These are phyloP conservation scores for Penicillium cosmopolitanum DNA, from an alignment of 495 filamentous ascomycete species.

Conservation along the genomic window DNA sequence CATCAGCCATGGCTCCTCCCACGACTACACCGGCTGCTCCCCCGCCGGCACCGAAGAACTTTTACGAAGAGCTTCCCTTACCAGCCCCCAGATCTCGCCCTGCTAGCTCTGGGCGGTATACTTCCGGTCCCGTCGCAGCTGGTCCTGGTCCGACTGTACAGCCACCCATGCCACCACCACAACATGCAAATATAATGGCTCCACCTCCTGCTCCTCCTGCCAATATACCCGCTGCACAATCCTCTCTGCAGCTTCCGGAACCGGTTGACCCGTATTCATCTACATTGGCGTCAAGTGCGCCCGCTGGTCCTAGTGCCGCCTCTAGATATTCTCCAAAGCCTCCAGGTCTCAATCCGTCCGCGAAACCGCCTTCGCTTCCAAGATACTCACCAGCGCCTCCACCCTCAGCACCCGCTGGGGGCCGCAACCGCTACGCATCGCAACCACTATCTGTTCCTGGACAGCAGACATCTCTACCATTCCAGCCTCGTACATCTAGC, in stretches of 20 bases:
- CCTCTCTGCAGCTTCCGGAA: slow-evolving; percentile 57
- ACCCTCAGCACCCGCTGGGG: slow-evolving; percentile 38
- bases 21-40: slow-evolving; percentile 38
- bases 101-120: slow-evolving; percentile 54
- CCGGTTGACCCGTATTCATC: slow-evolving; percentile 65
- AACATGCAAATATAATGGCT: slow-evolving; percentile 13
- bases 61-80: slow-evolving; percentile 91
- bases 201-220: neutral
- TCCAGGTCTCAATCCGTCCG: slow-evolving; percentile 33
- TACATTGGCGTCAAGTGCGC: slow-evolving; percentile 38
- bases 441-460: slow-evolving; percentile 50
- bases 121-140: slow-evolving; percentile 43
- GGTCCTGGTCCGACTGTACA: slow-evolving; percentile 15
- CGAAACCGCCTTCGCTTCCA: slow-evolving; percentile 38
- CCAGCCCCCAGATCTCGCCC: slow-evolving; percentile 56
- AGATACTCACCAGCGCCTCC: slow-evolving; percentile 46
- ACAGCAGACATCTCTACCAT: slow-evolving; percentile 56
- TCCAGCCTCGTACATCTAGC: slow-evolving; percentile 84
- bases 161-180: slow-evolving; percentile 14
- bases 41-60: slow-evolving; percentile 51
- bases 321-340: slow-evolving; percentile 47
- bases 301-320: slow-evolving; percentile 41
- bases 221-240: slow-evolving; percentile 20
- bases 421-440: slow-evolving; percentile 53
- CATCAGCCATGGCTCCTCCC: slow-evolving; percentile 30